Evolutionary conservation across 1,284 basidiomycete genomes (phyloP), one percentile per base, ranked within the genome.

Genomic region (Fomitopsis schrenkii): DNA sequence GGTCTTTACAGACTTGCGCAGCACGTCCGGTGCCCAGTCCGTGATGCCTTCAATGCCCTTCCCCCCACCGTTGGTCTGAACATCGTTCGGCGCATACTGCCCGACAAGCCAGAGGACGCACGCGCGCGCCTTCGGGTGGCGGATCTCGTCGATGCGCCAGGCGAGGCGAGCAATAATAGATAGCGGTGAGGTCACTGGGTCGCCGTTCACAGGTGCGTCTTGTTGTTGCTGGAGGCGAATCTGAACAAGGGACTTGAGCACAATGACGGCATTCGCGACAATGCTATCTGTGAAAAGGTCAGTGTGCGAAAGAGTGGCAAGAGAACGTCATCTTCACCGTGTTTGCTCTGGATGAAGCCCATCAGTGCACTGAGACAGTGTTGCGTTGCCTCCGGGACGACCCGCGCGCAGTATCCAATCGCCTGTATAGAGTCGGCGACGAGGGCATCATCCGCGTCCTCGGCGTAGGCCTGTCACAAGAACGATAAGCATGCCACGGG

Each of bases 41-140:
- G 78, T 81, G 17, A 87, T 68, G 5, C 84, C 84, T 54, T 84
- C 80, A 5, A 80, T 66, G 1, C 65, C 67, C 9, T 42, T 54
- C 1, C 62, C 60, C 1, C 55, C 56, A 2, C 67, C 70, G 61
- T 63, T 68, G 17, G 41, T 53, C 38, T 41, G 46, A 15, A 58
- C 62, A 9, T 63, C 59, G 36, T 74, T 67, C 8, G 78, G 78
- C 3, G 90, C 83, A 71, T 93, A 94, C 72, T 96, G 93, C 0
- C 95, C 95, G 0, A 94, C 93, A 0, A 97, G 83, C 94, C 94
- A 96, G 44, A 94, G 77, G 0, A 97, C 86, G 66, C 91, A 95
- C 0, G 94, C 93, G 28, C 92, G 79, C 0, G 95, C 94, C 64
- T 85, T 82, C 1, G 90, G 80, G 68, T 94, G 90, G 15, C 78